Evolutionary conservation across 176 grass and related monocot genomes (phyloP).

Genomic region (Oryza punctata): DNA sequence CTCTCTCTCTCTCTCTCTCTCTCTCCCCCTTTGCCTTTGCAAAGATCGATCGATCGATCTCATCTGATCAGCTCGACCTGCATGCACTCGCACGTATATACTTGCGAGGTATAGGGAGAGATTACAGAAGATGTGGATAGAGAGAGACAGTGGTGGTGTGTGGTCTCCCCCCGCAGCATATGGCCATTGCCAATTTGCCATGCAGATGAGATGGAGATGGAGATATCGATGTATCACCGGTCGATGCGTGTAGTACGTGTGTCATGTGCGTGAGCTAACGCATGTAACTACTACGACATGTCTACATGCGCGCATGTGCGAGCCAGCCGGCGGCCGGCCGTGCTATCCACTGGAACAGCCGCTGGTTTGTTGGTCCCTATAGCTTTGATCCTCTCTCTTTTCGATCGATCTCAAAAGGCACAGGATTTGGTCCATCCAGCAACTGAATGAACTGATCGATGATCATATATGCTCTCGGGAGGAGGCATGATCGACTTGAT

Average conservation of each 20-base stretch:
- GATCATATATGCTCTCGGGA: background rate
- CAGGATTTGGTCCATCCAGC: background rate
- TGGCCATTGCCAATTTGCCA: background rate
- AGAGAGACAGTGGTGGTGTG: background rate
- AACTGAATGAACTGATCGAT: background rate
- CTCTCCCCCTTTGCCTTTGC: background rate
- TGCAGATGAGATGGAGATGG: background rate
- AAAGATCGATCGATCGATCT: background rate
- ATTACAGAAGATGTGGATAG: background rate
- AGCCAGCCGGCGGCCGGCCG: background rate
- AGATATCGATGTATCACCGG: background rate
- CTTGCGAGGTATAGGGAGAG: background rate
- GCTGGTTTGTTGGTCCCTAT: background rate
- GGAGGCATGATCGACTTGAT: background rate
- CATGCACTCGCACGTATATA: background rate
- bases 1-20: too few species aligned
- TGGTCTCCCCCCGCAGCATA: background rate
- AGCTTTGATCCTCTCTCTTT: background rate
- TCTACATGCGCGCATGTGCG: background rate
- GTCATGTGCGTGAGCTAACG: background rate
- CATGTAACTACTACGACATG: background rate
- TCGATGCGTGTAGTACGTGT: background rate
- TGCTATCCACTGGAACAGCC: background rate
- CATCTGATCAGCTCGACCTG: background rate
- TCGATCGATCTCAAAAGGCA: background rate